Conservation (phyloP, 208 protist species). For the Hexamita inflata region DNA sequence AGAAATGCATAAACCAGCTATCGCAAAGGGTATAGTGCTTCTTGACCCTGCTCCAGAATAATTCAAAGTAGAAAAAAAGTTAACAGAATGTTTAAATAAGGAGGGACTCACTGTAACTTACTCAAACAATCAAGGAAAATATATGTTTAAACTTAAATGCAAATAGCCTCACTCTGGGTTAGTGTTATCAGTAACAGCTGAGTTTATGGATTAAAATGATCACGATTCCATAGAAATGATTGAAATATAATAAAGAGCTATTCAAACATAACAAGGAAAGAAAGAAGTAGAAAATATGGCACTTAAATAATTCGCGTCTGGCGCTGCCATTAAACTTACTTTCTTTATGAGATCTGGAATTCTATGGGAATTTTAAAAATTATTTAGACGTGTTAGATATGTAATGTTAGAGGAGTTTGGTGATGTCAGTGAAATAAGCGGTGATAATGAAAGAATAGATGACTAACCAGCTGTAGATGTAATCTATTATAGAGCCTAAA, state of each 20-base stretch:
- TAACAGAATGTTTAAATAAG: background rate
- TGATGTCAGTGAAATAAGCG: too few species aligned
- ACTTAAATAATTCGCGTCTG: background rate
- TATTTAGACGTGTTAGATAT: background rate
- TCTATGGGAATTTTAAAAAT: background rate
- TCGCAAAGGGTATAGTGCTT: slow-evolving; percentile 4
- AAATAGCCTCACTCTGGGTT: too few species aligned
- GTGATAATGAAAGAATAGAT: too few species aligned
- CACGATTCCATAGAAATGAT: background rate
- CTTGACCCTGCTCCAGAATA: slow-evolving; percentile 8
- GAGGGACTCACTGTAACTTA: background rate
- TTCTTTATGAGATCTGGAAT: background rate
- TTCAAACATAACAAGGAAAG: background rate
- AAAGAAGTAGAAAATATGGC: background rate
- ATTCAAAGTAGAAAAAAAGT: background rate
- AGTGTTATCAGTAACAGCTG: background rate
- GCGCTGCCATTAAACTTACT: background rate
- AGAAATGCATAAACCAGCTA: background rate
- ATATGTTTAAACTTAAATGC: background rate
- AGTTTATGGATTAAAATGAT: background rate
- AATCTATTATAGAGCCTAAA: too few species aligned
- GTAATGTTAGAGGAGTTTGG: too few species aligned
- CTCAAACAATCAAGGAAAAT: background rate
- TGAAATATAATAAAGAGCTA: background rate
- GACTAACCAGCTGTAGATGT: too few species aligned